A percentile compares a stretch with the other conserved stretches of the same genome.
Evolutionary conservation across 2,329 filamentous ascomycete genomes (phyloP).

Genomic region (Hysterium pulicare): DNA sequence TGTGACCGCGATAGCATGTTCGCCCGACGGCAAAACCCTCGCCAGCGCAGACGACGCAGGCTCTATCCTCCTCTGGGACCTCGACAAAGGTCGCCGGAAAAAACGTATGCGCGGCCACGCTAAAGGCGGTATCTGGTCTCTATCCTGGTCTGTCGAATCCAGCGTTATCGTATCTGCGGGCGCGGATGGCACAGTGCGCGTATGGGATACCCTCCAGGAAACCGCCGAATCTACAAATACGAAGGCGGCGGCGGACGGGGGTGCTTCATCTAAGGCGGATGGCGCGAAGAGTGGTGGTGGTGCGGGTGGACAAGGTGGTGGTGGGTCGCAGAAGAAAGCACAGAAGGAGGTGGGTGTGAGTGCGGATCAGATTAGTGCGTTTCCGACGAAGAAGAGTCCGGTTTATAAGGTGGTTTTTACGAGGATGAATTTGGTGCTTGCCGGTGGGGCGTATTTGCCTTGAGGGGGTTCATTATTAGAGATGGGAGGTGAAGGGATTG

Average conservation of each 20-base stretch:
- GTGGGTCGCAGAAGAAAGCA: conserved; percentile 62
- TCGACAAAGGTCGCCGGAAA: conserved; percentile 77
- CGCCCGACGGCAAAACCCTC: conserved; percentile 83
- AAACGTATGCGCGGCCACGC: conserved; percentile 94
- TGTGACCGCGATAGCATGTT: conserved; percentile 79
- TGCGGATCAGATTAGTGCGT: conserved; percentile 90
- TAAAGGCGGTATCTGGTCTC: conserved; percentile 88
- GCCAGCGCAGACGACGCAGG: conserved; percentile 86
- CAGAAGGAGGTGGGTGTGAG: conserved; percentile 86
- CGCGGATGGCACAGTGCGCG: conserved; percentile 84
- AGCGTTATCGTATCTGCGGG: conserved; percentile 86
- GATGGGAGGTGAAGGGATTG: no score
- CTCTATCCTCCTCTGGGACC: conserved; percentile 91
- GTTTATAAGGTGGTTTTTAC: conserved; percentile 93
- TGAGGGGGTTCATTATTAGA: no score
- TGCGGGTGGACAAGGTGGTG: conserved; percentile 14
- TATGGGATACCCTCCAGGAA: conserved; percentile 84
- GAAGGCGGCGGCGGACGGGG: conserved; percentile 50
- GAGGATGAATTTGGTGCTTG: conserved; percentile 88
- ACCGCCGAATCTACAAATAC: conserved; percentile 48
- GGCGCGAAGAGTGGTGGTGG: conserved; percentile 36
- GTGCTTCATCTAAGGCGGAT: conserved; percentile 47
- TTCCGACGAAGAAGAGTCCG: conserved; percentile 93
- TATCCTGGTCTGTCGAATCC: conserved; percentile 91
- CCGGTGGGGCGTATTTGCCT: conserved; percentile 68